Evolutionary conservation across 2,329 filamentous ascomycete species (phyloP).

Genomic region (Diaporthe batatas): DNA sequence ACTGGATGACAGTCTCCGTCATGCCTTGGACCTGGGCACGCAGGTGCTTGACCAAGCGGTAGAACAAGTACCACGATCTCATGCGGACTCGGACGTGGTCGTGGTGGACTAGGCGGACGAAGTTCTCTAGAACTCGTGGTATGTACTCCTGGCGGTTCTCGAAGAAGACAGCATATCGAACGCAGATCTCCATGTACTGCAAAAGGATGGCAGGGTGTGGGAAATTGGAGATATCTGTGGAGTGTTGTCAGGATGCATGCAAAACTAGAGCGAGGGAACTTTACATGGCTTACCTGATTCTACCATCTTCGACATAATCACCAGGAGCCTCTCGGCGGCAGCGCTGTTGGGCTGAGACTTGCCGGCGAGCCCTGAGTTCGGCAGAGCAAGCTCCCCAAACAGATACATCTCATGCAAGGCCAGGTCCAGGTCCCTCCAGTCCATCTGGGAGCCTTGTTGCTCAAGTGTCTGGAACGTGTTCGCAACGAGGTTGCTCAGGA

Average conservation of each 20-base stretch:
- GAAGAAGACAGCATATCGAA: constrained; percentile 93
- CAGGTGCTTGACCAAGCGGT: constrained; percentile 90
- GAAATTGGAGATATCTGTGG: constrained; percentile 82
- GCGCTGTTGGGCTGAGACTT: constrained; percentile 86
- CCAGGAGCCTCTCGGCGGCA: constrained; percentile 84
- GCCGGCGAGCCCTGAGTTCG: constrained; percentile 85
- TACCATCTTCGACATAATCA: constrained; percentile 97
- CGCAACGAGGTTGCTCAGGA: constrained; percentile 88
- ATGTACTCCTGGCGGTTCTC: constrained; percentile 86
- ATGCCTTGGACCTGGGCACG: constrained; percentile 87
- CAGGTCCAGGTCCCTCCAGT: constrained; percentile 95
- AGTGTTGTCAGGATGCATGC: constrained; percentile 41
- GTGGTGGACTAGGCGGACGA: constrained; percentile 91
- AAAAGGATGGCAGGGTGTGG: constrained; percentile 92
- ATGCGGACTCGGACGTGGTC: constrained; percentile 87
- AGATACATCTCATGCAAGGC: constrained; percentile 95
- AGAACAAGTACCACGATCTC: constrained; percentile 97
- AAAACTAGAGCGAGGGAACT: not conserved
- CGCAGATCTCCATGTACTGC: constrained; percentile 98
- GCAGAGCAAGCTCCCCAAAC: constrained; percentile 94
- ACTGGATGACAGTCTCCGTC: constrained; percentile 90
- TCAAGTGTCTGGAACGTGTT: constrained; percentile 87
- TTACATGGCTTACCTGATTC: constrained; percentile 77
- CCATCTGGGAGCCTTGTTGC: constrained; percentile 79
- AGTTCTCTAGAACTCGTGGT: constrained; percentile 88